A percentile compares a stretch with the other conserved stretches of the same genome.
Evolutionary conservation across 208 protist species (phyloP).

Genomic region (Wallacemonas collosoma): DNA sequence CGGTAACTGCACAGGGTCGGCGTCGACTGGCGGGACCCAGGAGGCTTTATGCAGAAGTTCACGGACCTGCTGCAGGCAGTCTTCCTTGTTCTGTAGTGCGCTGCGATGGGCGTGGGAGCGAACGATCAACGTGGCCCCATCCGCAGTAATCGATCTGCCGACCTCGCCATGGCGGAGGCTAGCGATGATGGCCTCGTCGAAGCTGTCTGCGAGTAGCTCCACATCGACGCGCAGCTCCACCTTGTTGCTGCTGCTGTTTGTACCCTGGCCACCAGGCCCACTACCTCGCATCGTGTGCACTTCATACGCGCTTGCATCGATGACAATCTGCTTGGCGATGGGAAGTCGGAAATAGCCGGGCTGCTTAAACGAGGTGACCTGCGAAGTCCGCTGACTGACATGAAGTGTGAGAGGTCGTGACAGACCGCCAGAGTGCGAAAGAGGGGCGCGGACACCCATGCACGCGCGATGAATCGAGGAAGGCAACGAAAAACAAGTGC

Average conservation of each 20-base stretch:
- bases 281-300: constrained; percentile 66
- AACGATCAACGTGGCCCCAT: constrained; percentile 58
- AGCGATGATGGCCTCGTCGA: constrained; percentile 58
- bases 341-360: constrained; percentile 65
- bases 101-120: constrained; percentile 78
- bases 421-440: too few species aligned
- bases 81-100: constrained; percentile 79
- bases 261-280: constrained; percentile 82
- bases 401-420: background rate
- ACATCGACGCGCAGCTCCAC: constrained; percentile 78
- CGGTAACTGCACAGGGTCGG: constrained; percentile 51
- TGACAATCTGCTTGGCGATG: constrained; percentile 36
- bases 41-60: constrained; percentile 72
- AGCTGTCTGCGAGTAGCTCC: constrained; percentile 39
- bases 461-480: too few species aligned
- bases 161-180: constrained; percentile 42
- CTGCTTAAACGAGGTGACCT: constrained; percentile 63
- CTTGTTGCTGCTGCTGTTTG: constrained; percentile 89
- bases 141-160: constrained; percentile 45
- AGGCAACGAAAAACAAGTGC: too few species aligned
- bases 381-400: constrained; percentile 25
- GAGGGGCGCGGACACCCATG: too few species aligned
- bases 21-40: constrained; percentile 72
- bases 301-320: constrained; percentile 57
- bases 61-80: constrained; percentile 54